These are phyloP conservation scores for Nitzschia sp. DNA, from an alignment of 108 stramenopile species.

Conservation along the genomic window DNA sequence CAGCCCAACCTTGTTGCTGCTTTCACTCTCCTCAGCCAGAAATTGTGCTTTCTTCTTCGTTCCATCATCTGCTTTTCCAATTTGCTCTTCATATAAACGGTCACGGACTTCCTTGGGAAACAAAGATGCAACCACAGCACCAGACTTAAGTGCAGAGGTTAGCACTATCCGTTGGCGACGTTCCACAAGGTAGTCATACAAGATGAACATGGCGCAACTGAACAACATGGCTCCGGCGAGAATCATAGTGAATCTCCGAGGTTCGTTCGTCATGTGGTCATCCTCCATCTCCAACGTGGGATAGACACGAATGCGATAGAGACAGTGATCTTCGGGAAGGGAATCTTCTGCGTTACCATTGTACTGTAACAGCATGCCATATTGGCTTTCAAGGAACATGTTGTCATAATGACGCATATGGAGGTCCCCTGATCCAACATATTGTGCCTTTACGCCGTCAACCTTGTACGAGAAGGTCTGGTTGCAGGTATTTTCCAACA, in stretches of 20 bases:
- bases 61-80: constrained; percentile 14
- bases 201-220: constrained; percentile 43
- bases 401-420: constrained; percentile 35
- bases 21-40: too few relatives aligned
- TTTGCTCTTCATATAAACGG: constrained; percentile 26
- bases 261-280: not conserved
- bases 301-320: not conserved
- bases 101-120: constrained; percentile 57
- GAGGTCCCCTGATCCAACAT: constrained; percentile 41
- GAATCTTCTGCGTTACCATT: too few relatives aligned
- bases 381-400: not conserved
- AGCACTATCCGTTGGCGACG: constrained; percentile 42
- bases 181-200: constrained; percentile 58
- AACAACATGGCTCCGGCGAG: constrained; percentile 28
- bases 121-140: constrained; percentile 50
- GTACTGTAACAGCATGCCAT: too few relatives aligned
- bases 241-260: not conserved
- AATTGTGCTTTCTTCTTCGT: constrained; percentile 28
- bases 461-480: constrained; percentile 38
- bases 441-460: constrained; percentile 23
- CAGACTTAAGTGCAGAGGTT: constrained; percentile 33
- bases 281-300: not conserved
- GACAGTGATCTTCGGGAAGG: not conserved
- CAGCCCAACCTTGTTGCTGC: not conserved
- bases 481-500: constrained; percentile 28